Conservation (phyloP, 306 rosid species). For the Quercus berberidifolia region DNA sequence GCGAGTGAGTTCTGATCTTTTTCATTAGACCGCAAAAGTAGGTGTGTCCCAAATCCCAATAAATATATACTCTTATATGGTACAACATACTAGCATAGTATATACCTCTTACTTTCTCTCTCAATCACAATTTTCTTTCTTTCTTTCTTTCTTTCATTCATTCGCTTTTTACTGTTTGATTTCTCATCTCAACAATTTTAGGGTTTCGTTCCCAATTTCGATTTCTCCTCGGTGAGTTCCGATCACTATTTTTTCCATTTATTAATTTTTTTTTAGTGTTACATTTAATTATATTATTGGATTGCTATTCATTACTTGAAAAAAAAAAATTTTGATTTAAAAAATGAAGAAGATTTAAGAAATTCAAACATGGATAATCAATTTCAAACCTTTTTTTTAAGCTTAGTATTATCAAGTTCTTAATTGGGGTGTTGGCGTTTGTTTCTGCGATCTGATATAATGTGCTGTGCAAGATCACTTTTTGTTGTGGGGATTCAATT, state of each 20-base stretch:
- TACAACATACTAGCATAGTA: not conserved
- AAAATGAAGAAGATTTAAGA: not conserved
- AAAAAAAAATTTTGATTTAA: not conserved
- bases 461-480: not conserved
- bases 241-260: not conserved
- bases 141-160: too few relatives aligned
- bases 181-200: slow-evolving; percentile 18
- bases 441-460: not conserved
- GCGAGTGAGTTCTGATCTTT: too few relatives aligned
- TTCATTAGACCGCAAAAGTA: too few relatives aligned
- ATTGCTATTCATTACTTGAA: not conserved
- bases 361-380: not conserved
- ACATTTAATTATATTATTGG: not conserved
- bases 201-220: slow-evolving; percentile 22
- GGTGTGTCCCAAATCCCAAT: too few relatives aligned
- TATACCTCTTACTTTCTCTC: not conserved
- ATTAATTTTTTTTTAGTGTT: not conserved
- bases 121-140: not conserved
- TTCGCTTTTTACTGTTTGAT: too few relatives aligned
- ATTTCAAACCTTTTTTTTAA: not conserved
- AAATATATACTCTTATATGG: too few relatives aligned
- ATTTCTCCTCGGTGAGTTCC: slow-evolving; percentile 32
- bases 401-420: not conserved
- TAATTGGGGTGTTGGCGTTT: not conserved
- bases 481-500: not conserved